These are phyloP conservation scores for Leishmania major DNA, from an alignment of 208 protist genomes.

Conservation along the genomic window DNA sequence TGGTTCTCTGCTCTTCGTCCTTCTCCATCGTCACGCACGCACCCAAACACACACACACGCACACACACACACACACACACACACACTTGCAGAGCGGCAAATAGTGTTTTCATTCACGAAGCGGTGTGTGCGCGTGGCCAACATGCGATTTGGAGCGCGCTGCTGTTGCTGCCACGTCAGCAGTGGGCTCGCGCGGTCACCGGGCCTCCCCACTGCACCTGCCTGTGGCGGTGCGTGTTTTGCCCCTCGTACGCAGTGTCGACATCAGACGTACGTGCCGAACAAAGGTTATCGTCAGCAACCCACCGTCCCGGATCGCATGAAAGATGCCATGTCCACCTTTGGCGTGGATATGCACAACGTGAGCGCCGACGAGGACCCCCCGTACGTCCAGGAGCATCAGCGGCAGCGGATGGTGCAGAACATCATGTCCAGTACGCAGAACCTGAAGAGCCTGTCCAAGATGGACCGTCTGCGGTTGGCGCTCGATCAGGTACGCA, in stretches of 20 bases:
- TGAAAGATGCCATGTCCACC: constrained; percentile 76
- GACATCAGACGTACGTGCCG: constrained; percentile 43
- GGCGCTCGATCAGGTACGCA: constrained; percentile 69
- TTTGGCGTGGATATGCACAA: constrained; percentile 59
- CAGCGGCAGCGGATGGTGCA: constrained; percentile 65
- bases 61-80: not conserved
- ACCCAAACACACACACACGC: not conserved
- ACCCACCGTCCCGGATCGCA: constrained; percentile 72
- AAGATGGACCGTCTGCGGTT: constrained; percentile 83
- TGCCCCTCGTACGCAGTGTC: constrained; percentile 1
- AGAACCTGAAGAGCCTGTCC: constrained; percentile 63
- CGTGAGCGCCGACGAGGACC: constrained; percentile 53
- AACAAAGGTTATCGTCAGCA: constrained; percentile 85
- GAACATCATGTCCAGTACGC: constrained; percentile 59
- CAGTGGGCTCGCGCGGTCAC: not conserved
- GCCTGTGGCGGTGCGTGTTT: not conserved
- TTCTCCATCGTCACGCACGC: not conserved
- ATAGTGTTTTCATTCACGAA: not conserved
- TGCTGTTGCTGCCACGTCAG: constrained; percentile 5
- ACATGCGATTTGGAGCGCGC: constrained; percentile 1
- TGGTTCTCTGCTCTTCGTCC: not conserved
- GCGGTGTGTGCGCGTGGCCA: not conserved
- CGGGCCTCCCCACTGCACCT: not conserved
- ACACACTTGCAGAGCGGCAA: not conserved
- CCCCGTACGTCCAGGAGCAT: constrained; percentile 79